Evolutionary conservation across 148 eudicot genomes (phyloP), one percentile per base, ranked within the genome.

Genomic region (Amaranthus hypochondriacus): DNA sequence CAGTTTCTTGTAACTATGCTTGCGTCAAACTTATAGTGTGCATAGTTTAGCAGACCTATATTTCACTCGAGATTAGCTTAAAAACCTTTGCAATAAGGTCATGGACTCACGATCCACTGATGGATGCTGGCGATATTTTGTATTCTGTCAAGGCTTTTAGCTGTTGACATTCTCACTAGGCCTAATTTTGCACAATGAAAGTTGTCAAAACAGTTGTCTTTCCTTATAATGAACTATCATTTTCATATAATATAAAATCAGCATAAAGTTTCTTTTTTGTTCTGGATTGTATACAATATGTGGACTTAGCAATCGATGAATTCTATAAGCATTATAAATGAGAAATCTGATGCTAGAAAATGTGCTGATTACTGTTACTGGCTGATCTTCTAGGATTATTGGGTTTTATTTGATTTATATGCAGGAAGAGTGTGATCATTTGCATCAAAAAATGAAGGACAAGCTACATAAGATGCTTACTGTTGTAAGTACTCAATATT

Each of bases 401-500:
- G 51, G 51, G 18, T 48, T 7, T 42, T 39, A 7, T 65, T 65
- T 43, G 43, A 44, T 48, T 46, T 68, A 7, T 59, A 54, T 15
- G 50, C 69, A 80, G 83, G 83, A 76, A 69, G 83, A 80, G 73
- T 76, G 79, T 67, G 69, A 59, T 43, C 59, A 71, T 52, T 53
- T 80, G 44, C 21, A 54, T 53, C 76, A 71, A 61, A 53, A 76
- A 71, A 72, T 80, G 56, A 71, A 80, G 53, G 69, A 71, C 14
- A 76, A 79, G 49, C 58, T 60, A 63, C 79, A 80, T 52, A 71
- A 76, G 48, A 75, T 46, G 69, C 76, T 71, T 58, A 75, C 83
- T 54, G 73, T 76, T 53, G 83, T 80, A 73, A 66, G 83, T 72
- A 47, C 73, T n/a, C 61, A n/a, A 43, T 69, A 7, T 6, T 58